Percentiles rank a stretch among this genome's conserved stretches.
phyloP scores from a whole-genome alignment of 345 rosid species.

The Hibiscus mutabilis region DNA sequence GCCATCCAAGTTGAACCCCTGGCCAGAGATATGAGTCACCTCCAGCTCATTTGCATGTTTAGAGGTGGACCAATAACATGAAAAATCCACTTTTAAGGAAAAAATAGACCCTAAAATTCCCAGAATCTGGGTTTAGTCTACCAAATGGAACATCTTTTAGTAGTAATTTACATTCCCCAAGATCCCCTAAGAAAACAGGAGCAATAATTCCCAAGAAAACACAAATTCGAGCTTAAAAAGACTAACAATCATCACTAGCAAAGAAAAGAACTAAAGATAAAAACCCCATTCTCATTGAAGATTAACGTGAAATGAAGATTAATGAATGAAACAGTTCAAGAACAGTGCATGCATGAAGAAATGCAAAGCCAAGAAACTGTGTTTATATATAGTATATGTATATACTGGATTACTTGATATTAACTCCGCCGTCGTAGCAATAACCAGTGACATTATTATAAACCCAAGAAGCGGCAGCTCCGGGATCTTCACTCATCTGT shows the following conservation, averaged over 20 bases:
- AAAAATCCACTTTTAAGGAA: not conserved
- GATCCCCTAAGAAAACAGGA: not conserved
- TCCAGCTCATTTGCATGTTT: constrained; percentile 3
- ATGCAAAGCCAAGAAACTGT: not conserved
- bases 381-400: no score
- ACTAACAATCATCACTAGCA: not conserved
- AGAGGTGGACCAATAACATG: not conserved
- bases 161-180: not conserved
- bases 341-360: constrained; percentile 5
- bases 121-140: not conserved
- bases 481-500: constrained; percentile 3
- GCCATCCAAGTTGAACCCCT: not conserved
- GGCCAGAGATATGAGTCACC: not conserved
- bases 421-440: constrained; percentile 12
- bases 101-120: not conserved
- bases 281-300: not conserved
- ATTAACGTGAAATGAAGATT: not conserved
- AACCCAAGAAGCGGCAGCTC: constrained; percentile 15
- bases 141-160: not conserved
- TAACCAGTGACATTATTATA: constrained; percentile 6
- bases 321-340: not conserved
- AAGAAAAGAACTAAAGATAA: not conserved
- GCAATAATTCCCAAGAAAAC: no score
- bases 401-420: constrained; percentile 9
- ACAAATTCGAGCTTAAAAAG: no score